These are phyloP conservation scores for Colletotrichum tropicicola DNA, from an alignment of 2,329 filamentous ascomycete genomes.

Conservation along the genomic window DNA sequence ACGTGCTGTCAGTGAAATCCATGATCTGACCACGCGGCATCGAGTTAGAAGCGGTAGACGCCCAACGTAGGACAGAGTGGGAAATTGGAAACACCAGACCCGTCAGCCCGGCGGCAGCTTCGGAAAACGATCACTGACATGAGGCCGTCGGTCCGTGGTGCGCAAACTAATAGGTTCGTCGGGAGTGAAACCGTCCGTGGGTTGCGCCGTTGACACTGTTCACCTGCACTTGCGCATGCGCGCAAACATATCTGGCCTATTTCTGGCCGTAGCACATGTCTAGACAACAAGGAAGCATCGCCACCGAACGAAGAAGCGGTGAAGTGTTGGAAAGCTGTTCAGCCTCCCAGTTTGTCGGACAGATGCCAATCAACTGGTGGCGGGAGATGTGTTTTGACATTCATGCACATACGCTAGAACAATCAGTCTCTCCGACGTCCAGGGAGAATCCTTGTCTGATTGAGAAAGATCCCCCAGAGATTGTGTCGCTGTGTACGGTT, in stretches of 20 bases:
- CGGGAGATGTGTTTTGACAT: background rate
- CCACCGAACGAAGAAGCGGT: background rate
- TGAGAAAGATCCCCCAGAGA: no score
- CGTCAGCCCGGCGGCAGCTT: background rate
- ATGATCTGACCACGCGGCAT: no score
- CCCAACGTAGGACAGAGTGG: background rate
- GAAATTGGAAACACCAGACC: slow-evolving; percentile 5
- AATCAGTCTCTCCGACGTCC: no score
- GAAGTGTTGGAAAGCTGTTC: background rate
- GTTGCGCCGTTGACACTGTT: background rate
- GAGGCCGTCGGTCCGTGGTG: background rate
- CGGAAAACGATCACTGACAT: background rate
- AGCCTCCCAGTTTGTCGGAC: background rate
- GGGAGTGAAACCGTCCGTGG: background rate
- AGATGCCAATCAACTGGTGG: no score
- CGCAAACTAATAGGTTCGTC: no score
- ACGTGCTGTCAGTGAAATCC: no score
- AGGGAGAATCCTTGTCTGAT: no score
- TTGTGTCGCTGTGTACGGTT: no score
- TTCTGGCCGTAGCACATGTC: background rate
- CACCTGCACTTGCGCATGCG: background rate
- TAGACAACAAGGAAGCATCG: background rate
- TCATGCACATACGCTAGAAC: no score
- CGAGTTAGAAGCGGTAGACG: background rate
- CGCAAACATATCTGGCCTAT: background rate